Evolutionary conservation across 225 moss, liverwort and hornwort species (phyloP).

Genomic region (Pleurozium schreberi): DNA sequence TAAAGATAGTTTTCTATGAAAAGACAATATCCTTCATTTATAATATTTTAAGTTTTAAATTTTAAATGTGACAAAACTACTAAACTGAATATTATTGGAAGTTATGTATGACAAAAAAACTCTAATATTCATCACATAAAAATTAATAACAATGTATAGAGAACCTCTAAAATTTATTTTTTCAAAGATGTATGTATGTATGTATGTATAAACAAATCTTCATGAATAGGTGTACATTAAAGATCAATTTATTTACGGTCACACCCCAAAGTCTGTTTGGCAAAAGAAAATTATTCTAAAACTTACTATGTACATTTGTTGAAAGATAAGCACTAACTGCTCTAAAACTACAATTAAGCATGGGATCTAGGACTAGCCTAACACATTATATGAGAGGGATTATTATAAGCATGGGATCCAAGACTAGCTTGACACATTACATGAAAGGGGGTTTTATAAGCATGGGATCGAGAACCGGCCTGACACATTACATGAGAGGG

Average conservation of each 20-base stretch:
- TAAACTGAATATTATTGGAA: background rate
- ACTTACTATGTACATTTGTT: background rate
- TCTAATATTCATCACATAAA: background rate
- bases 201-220: too few species aligned
- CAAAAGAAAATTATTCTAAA: background rate
- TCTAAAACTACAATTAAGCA: too few species aligned
- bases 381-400: too few species aligned
- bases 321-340: too few species aligned
- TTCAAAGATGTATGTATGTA: background rate
- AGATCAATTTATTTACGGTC: background rate
- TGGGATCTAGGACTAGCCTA: too few species aligned
- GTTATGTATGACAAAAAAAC: background rate
- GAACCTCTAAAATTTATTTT: background rate
- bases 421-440: too few species aligned
- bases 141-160: background rate
- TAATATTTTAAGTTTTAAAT: background rate
- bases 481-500: too few species aligned
- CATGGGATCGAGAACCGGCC: too few species aligned
- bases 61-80: background rate
- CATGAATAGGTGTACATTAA: rapidly evolving
- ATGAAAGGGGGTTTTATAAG: too few species aligned
- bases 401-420: too few species aligned
- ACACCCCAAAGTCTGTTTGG: rapidly evolving
- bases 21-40: background rate
- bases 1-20: background rate